Base-by-base conservation (phyloP, 148 eudicot genomes). In the Diospyros kaki region DNA sequence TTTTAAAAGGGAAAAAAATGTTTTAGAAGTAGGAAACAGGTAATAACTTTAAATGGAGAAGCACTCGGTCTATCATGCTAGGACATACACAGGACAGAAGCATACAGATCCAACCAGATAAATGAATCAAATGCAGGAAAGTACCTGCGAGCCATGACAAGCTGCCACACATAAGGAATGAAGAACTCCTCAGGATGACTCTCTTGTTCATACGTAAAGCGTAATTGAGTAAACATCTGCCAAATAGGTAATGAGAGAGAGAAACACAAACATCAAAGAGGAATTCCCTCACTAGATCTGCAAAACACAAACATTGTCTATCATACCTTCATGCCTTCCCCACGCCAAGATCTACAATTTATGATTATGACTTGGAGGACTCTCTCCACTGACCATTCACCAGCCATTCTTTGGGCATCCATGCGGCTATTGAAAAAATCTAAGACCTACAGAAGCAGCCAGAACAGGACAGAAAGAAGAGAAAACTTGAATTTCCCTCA, bases 381-480 rank as follows among this genome's bases (percentile, higher is more conserved):
- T 88, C 87, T 94, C 80, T 94, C 98, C 79, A 94, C 98, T 2
- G 98, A 94, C 98, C 96, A 92, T 81, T 90, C 94, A 7, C 97
- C 97, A 73, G 83, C 89, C 71, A 76, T 46, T 59, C 88, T 83
- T 48, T 90, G 93, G 62, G 94, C 92, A 87, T 94, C 98, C 86
- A 94, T 90, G 63, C 97, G 89, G 82, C 84, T 86, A 77, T 94
- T 94, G 78, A 94, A 94, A 83, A 90, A 94, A 73, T 94, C 96
- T 62, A 94, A 77, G 53, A 94, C 98, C 98, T 94, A 77, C 3
- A 73, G 60, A 71, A 58, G 48, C 11, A 28, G 28, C 28, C 28
- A 28, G 28, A 28, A 28, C 28, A 28, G 28, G 28, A 28, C 28
- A 28, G 28, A 28, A 28, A 28, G 28, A 28, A 28, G 28, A 28